Evolutionary conservation across 2,329 filamentous ascomycete species (phyloP), one percentile per base, ranked within the genome.

Genomic region (Pezicula carpinea): DNA sequence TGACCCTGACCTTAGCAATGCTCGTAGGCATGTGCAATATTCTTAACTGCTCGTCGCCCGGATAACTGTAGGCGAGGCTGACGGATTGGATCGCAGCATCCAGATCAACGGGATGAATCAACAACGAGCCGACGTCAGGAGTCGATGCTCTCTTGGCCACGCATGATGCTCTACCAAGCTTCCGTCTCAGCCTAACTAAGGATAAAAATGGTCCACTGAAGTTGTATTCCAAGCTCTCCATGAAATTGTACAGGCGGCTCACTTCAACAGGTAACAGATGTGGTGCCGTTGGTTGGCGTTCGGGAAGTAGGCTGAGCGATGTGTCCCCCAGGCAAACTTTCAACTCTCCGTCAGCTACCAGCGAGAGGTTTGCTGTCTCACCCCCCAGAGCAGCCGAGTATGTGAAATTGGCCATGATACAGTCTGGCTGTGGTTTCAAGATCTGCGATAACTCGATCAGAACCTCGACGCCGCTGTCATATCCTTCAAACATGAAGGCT

Each of bases 81-180:
- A 75, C 64, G 0, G 70, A 69, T 46, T 81, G 77, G 31, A 81
- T 70, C 61, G 79, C 73, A 3, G 72, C 64, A 53, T 81, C 78
- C n/a, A 81, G 64, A 0, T 75, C 79, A 3, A 74, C 70, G 0
- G 78, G 78, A 50, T 82, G 78, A 19, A 82, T 68, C 7, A 31
- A 11, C n/a, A 52, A 23, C 5, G 22, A 23, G 22, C 8, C 22
- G 22, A 8, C 22, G 5, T 8, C 22, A 23, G 5, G 22, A 23
- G 8, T 5, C 8, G 22, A 8, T 8, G 5, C 22, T 8, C 5
- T 5, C 22, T 23, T 23, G 5, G 8, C 42, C 13, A 41, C 4
- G 11, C 21, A 40, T 7, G 35, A 19, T n/a, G 46, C 45, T 3
- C 15, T n/a, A 38, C 44, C 38, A n/a, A 32, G 17, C 10, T 23